Evolutionary conservation across 768 basidiomycete species (phyloP).

Genomic region (Mycena metata): DNA sequence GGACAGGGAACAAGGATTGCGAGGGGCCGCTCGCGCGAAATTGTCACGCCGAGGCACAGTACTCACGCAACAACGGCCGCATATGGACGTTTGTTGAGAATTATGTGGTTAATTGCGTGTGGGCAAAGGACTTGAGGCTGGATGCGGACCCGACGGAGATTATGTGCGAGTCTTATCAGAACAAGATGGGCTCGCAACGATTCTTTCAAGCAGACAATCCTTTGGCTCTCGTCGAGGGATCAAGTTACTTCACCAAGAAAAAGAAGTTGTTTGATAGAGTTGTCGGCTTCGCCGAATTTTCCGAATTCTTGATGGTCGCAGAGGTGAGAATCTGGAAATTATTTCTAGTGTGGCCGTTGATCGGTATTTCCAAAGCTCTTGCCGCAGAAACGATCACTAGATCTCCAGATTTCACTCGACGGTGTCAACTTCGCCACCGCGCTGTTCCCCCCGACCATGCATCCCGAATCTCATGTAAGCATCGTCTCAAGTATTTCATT

Average conservation of each 20-base stretch:
- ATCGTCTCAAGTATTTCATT: background rate
- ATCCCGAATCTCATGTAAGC: slow-evolving; percentile 88
- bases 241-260: slow-evolving; percentile 77
- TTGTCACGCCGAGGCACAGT: slow-evolving; percentile 83
- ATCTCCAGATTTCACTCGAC: slow-evolving; percentile 92
- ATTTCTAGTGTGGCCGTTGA: slow-evolving; percentile 12
- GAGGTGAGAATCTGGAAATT: slow-evolving; percentile 66
- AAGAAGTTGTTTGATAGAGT: slow-evolving; percentile 86
- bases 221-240: slow-evolving; percentile 83
- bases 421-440: slow-evolving; percentile 87
- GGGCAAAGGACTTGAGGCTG: slow-evolving; percentile 84
- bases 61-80: slow-evolving; percentile 82
- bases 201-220: slow-evolving; percentile 67
- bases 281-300: slow-evolving; percentile 96
- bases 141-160: slow-evolving; percentile 88
- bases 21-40: slow-evolving; percentile 47
- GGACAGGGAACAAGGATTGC: slow-evolving; percentile 86
- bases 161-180: slow-evolving; percentile 89
- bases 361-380: slow-evolving; percentile 56
- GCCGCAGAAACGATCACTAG: slow-evolving; percentile 68
- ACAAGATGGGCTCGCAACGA: slow-evolving; percentile 85
- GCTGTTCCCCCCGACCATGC: slow-evolving; percentile 90
- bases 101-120: slow-evolving; percentile 92
- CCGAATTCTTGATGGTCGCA: slow-evolving; percentile 94
- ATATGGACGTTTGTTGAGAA: slow-evolving; percentile 82